Evolutionary conservation across 73 alveolate genomes (phyloP).

Genomic region (Paramecium sonneborni): DNA sequence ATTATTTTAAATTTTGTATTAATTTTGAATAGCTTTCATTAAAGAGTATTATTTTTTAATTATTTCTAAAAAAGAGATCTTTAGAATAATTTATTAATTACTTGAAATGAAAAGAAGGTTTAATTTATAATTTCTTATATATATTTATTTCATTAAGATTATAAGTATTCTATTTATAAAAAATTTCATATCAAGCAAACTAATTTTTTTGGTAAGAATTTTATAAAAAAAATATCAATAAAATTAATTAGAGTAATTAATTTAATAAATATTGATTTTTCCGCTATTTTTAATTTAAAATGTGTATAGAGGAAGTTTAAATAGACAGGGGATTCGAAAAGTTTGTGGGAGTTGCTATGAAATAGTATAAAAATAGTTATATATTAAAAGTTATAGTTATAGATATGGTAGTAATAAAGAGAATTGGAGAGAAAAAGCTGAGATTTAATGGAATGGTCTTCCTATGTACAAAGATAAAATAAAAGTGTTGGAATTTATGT

Average conservation of each 20-base stretch:
- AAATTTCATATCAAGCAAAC: too few relatives aligned
- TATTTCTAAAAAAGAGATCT: too few relatives aligned
- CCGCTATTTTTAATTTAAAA: neutral
- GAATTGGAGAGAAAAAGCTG: neutral
- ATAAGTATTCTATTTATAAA: too few relatives aligned
- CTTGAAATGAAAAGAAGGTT: too few relatives aligned
- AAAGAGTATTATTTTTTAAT: too few relatives aligned
- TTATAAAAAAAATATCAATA: too few relatives aligned
- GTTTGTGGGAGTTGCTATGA: neutral
- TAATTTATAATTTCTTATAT: too few relatives aligned
- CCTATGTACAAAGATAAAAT: neutral
- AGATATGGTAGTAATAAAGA: neutral
- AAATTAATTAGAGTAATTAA: neutral
- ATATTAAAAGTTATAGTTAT: neutral
- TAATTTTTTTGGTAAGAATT: too few relatives aligned
- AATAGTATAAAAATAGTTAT: neutral
- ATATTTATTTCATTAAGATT: too few relatives aligned
- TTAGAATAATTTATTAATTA: too few relatives aligned
- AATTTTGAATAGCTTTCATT: too few relatives aligned
- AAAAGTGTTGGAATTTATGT: constrained; percentile 34
- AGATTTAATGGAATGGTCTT: neutral
- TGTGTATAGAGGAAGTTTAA: constrained; percentile 3
- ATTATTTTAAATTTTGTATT: too few relatives aligned
- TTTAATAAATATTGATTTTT: neutral
- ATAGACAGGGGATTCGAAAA: constrained; percentile 7